These are phyloP conservation scores for Hericium coralloides DNA, from an alignment of 768 basidiomycete genomes.

Conservation along the genomic window DNA sequence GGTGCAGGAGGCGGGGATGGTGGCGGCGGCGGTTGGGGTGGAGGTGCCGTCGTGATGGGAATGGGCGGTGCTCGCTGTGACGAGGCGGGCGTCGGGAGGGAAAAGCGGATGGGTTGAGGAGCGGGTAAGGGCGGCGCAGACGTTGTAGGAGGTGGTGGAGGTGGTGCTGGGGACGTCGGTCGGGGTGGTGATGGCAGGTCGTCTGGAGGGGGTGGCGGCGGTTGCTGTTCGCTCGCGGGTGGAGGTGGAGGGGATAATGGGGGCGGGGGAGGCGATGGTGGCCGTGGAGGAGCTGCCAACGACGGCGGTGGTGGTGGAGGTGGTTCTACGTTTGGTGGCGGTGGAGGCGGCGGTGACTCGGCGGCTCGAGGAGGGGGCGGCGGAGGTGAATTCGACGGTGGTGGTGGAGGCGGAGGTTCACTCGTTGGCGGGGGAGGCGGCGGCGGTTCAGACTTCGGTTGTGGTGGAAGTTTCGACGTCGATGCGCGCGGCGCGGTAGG, in stretches of 20 bases:
- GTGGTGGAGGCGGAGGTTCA: conserved; percentile 19
- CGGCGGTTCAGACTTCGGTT: conserved; percentile 17
- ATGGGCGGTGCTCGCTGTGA: conserved; percentile 10
- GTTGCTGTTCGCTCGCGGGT: conserved; percentile 15
- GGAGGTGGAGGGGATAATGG: conserved; percentile 17
- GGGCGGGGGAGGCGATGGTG: conserved; percentile 15
- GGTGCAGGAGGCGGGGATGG: conserved; percentile 20
- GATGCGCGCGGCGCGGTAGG: conserved; percentile 15
- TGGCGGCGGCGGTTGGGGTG: conserved; percentile 18
- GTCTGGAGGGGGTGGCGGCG: conserved; percentile 23
- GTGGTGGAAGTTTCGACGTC: conserved; percentile 14
- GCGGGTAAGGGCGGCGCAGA: conserved; percentile 4
- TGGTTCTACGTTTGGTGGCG: conserved; percentile 20
- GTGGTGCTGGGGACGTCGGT: conserved; percentile 8
- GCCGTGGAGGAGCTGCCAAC: conserved; percentile 15
- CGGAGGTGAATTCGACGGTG: conserved; percentile 17
- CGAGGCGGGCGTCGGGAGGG: conserved; percentile 5
- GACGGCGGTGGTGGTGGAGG: conserved; percentile 22
- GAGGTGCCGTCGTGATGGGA: conserved; percentile 7
- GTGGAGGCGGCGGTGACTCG: conserved; percentile 21
- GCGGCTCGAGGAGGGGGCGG: conserved; percentile 14
- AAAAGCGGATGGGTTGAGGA: conserved; percentile 10
- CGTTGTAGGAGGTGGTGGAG: too few species aligned
- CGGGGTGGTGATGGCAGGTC: conserved; percentile 6
- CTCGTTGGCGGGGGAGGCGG: conserved; percentile 24